A percentile compares a stretch with the other conserved stretches of the same genome.
phyloP scores from a whole-genome alignment of 495 filamentous ascomycete genomes.

The Immersiella caudata region DNA sequence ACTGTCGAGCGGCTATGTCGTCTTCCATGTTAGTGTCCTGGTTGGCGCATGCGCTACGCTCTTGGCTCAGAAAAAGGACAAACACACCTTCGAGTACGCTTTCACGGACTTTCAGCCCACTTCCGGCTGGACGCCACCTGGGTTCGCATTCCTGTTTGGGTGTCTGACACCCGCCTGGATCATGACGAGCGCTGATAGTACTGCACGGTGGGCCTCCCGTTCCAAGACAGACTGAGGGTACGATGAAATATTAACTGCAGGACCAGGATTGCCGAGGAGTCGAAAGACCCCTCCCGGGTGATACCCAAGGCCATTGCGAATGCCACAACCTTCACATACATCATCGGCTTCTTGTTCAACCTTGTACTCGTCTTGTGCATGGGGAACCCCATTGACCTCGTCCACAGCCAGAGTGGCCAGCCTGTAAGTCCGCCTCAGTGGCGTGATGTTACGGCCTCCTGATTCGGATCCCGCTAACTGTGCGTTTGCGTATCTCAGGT shows the following conservation, averaged over 20 bases:
- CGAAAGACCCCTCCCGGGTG: conserved; percentile 59
- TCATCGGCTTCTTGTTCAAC: conserved; percentile 64
- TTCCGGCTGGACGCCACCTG: conserved; percentile 65
- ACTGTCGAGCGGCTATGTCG: conserved; percentile 65
- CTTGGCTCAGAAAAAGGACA: conserved; percentile 60
- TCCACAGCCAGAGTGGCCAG: conserved; percentile 53
- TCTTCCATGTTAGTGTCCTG: conserved; percentile 65
- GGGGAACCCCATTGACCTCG: conserved; percentile 53
- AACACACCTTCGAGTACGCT: conserved; percentile 62
- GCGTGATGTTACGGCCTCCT: neutral
- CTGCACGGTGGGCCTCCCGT: conserved; percentile 31
- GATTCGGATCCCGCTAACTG: neutral
- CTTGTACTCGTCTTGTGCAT: conserved; percentile 66
- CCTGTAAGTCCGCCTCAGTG: conserved; percentile 40
- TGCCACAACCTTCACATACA: conserved; percentile 63
- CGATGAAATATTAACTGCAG: neutral
- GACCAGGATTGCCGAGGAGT: conserved; percentile 61
- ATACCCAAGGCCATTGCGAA: conserved; percentile 63
- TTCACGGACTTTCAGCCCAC: conserved; percentile 63
- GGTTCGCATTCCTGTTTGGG: conserved; percentile 71
- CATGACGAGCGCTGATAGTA: conserved; percentile 47
- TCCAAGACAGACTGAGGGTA: neutral
- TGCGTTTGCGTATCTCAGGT: conserved; percentile 31
- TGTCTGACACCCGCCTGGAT: conserved; percentile 72
- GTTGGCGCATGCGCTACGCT: conserved; percentile 62